Percentiles rank a stretch among this genome's conserved stretches.
These are phyloP conservation scores for Gossypium trilobum DNA, from an alignment of 441 rosid genomes.

Conservation along the genomic window DNA sequence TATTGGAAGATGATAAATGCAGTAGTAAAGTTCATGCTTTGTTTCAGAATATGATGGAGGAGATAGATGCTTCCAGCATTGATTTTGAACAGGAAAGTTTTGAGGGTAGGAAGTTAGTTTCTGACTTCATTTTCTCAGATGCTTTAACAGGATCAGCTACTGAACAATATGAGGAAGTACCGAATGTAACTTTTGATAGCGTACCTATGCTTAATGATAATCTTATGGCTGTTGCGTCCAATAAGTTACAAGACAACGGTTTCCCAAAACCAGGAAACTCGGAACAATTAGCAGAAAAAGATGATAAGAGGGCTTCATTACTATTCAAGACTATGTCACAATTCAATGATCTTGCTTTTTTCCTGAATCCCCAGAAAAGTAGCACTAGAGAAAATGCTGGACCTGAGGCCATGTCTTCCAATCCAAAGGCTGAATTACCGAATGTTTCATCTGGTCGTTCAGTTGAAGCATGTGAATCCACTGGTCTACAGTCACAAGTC, in stretches of 20 bases:
- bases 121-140: slow-evolving; percentile 49
- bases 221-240: slow-evolving; percentile 24
- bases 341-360: slow-evolving; percentile 72
- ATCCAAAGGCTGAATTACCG: slow-evolving; percentile 21
- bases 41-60: slow-evolving; percentile 30
- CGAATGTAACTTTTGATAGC: slow-evolving; percentile 27
- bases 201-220: slow-evolving; percentile 23
- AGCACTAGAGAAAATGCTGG: slow-evolving; percentile 28
- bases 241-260: slow-evolving; percentile 19
- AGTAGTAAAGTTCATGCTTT: slow-evolving; percentile 25
- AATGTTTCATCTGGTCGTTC: slow-evolving; percentile 26
- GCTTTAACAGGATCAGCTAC: slow-evolving; percentile 23
- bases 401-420: slow-evolving; percentile 21
- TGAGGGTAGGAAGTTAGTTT: slow-evolving; percentile 37
- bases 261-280: slow-evolving; percentile 26
- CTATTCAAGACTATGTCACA: slow-evolving; percentile 61
- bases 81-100: slow-evolving; percentile 31
- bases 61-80: slow-evolving; percentile 28
- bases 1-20: slow-evolving; percentile 52
- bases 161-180: slow-evolving; percentile 36
- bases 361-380: slow-evolving; percentile 71
- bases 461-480: slow-evolving; percentile 19
- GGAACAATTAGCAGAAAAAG: slow-evolving; percentile 28
- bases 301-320: slow-evolving; percentile 35
- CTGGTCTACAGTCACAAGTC: slow-evolving; percentile 39